Conservation (phyloP, 1,284 basidiomycete species). For the Sporisorium graminicola region DNA sequence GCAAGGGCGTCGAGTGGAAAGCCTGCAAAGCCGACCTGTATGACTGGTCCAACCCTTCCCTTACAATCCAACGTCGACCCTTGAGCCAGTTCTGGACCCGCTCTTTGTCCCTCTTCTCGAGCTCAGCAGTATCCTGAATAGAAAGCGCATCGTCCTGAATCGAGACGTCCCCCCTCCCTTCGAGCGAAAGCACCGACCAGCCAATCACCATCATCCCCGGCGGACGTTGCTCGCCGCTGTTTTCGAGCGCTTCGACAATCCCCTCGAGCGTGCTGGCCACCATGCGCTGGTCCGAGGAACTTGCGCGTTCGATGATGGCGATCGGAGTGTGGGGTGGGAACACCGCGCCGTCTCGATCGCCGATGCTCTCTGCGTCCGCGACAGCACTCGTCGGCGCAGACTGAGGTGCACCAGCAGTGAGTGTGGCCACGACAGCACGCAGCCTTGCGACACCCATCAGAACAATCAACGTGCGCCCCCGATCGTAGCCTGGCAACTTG, state of each 20-base stretch:
- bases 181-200: conserved; percentile 78
- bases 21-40: conserved; percentile 32
- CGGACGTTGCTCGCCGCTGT: conserved; percentile 85
- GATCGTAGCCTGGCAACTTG: conserved; percentile 85
- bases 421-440: conserved; percentile 77
- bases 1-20: conserved; percentile 26
- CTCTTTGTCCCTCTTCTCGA: conserved; percentile 36
- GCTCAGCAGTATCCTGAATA: not conserved
- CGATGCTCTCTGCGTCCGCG: conserved; percentile 49
- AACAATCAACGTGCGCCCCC: conserved; percentile 82
- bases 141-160: conserved; percentile 71
- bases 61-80: conserved; percentile 42
- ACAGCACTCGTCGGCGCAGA: not conserved
- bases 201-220: conserved; percentile 96
- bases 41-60: conserved; percentile 56
- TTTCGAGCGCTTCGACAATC: conserved; percentile 80
- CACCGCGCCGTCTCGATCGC: conserved; percentile 72
- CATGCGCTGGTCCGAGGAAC: conserved; percentile 89
- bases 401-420: conserved; percentile 68
- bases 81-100: conserved; percentile 54
- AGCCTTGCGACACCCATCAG: conserved; percentile 96
- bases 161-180: conserved; percentile 73
- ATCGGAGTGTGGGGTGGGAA: conserved; percentile 86
- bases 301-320: conserved; percentile 92
- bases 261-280: conserved; percentile 82